Evolutionary conservation across 176 grass and related monocot genomes (phyloP).

Genomic region (Metroxylon sagu): DNA sequence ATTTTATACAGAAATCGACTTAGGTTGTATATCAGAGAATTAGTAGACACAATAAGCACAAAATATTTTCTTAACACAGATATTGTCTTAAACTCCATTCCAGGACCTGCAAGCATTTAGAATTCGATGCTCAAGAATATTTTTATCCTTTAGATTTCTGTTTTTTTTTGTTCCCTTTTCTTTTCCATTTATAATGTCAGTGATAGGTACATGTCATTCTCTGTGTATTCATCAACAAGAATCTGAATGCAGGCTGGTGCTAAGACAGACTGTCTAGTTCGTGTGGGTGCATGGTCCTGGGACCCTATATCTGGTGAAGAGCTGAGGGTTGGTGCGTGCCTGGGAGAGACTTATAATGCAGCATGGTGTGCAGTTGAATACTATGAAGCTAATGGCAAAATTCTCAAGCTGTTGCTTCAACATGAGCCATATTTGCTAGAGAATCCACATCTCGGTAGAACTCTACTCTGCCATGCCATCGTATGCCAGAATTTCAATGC

Average conservation of each 20-base stretch:
- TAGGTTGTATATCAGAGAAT: too few species aligned
- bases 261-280: conserved; percentile 33
- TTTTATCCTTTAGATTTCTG: too few species aligned
- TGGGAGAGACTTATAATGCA: conserved; percentile 44
- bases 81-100: too few species aligned
- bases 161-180: too few species aligned
- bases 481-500: conserved; percentile 53
- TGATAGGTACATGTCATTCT: too few species aligned
- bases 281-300: conserved; percentile 54
- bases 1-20: too few species aligned
- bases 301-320: conserved; percentile 41
- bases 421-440: conserved; percentile 46
- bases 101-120: too few species aligned
- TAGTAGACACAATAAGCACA: too few species aligned
- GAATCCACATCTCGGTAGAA: conserved; percentile 39
- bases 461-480: conserved; percentile 57
- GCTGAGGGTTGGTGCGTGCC: conserved; percentile 47
- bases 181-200: too few species aligned
- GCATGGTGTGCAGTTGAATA: conserved; percentile 55
- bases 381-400: conserved; percentile 41
- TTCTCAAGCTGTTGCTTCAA: conserved; percentile 39
- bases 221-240: too few species aligned
- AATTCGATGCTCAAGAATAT: too few species aligned
- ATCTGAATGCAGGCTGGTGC: conserved; percentile 35
- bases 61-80: too few species aligned